A percentile compares a stretch with the other conserved stretches of the same genome.
Evolutionary conservation across 805 yeast genomes (phyloP).

Genomic region (Yarrowia hollandica): DNA sequence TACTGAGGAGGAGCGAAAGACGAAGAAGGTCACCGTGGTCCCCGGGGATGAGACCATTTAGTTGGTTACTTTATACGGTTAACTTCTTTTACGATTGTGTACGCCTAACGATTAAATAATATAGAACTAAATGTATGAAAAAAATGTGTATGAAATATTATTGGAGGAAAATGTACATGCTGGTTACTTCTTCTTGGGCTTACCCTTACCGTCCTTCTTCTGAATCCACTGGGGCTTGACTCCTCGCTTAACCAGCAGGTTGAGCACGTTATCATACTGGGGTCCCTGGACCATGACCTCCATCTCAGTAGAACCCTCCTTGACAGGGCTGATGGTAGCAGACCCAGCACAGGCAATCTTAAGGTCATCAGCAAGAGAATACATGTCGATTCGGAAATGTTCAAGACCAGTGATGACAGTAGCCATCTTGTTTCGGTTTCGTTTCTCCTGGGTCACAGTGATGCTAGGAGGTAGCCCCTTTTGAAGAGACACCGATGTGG

Average conservation of each 20-base stretch:
- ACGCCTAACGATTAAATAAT: no score
- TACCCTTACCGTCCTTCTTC: constrained; percentile 33
- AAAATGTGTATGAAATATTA: no score
- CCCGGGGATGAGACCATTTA: background rate
- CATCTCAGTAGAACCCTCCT: constrained; percentile 53
- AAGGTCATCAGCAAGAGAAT: constrained; percentile 63
- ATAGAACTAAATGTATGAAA: no score
- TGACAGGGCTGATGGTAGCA: constrained; percentile 52
- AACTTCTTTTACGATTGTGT: no score
- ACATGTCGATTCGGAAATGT: constrained; percentile 62
- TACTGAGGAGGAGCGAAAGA: constrained; percentile 1
- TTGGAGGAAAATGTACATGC: no score
- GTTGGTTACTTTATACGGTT: no score
- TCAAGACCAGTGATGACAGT: constrained; percentile 75
- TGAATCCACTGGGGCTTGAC: constrained; percentile 65
- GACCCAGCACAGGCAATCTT: constrained; percentile 87
- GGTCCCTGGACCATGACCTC: constrained; percentile 92
- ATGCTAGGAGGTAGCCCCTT: constrained; percentile 73
- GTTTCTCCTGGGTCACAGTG: constrained; percentile 65
- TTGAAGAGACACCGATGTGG: constrained; percentile 32
- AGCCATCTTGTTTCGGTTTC: constrained; percentile 77
- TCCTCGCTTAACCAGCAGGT: constrained; percentile 60
- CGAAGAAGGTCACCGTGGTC: background rate
- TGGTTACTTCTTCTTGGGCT: constrained; percentile 17
- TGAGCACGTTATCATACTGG: constrained; percentile 64